Conservation (phyloP, 768 basidiomycete species). For the Chalciporus chontae region DNA sequence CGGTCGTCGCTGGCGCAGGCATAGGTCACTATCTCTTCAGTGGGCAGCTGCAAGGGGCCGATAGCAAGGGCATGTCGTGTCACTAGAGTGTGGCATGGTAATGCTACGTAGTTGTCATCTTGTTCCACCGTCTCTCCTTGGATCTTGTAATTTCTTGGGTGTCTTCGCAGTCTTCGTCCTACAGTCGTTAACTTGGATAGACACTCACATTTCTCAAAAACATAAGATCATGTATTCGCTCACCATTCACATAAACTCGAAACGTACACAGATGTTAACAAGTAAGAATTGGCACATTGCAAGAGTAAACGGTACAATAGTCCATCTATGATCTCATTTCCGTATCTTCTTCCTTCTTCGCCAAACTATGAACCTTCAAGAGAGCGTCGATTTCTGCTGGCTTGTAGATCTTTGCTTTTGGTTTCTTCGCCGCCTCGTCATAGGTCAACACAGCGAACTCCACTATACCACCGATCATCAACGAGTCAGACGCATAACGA, state of each 20-base stretch:
- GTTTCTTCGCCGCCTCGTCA: slow-evolving; percentile 70
- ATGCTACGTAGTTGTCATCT: not conserved
- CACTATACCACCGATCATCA: slow-evolving; percentile 48
- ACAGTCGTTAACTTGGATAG: not conserved
- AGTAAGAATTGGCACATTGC: not conserved
- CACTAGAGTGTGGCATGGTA: slow-evolving; percentile 45
- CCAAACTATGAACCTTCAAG: slow-evolving; percentile 73
- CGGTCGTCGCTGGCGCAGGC: slow-evolving; percentile 79
- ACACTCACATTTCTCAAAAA: too few species aligned
- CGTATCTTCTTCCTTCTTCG: slow-evolving; percentile 81
- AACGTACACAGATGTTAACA: not conserved
- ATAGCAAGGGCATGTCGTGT: slow-evolving; percentile 74
- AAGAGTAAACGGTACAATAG: slow-evolving; percentile 8
- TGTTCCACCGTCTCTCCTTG: not conserved
- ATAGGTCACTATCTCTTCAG: slow-evolving; percentile 81
- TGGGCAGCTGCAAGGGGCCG: slow-evolving; percentile 54
- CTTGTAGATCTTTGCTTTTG: slow-evolving; percentile 88
- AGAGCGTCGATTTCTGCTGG: slow-evolving; percentile 86
- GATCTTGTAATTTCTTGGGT: not conserved
- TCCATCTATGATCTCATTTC: slow-evolving; percentile 60
- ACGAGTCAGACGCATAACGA: too few species aligned
- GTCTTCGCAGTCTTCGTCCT: not conserved
- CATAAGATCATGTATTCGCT: too few species aligned
- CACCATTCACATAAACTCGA: not conserved
- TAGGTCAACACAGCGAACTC: slow-evolving; percentile 94